phyloP scores from a whole-genome alignment of 768 basidiomycete species.

The Leccinellum rugosiceps region DNA sequence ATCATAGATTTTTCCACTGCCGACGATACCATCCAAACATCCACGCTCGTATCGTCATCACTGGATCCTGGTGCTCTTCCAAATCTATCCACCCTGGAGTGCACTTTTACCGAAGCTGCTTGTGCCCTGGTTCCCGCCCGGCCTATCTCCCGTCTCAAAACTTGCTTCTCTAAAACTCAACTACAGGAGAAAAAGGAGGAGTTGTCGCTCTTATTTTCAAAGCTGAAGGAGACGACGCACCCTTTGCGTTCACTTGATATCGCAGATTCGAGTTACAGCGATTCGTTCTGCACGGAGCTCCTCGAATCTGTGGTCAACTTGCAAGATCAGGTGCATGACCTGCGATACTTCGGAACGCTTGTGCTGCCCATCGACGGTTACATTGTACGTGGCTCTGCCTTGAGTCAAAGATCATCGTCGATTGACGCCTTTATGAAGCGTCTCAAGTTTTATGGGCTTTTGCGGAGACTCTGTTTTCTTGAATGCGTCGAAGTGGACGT shows the following conservation, averaged over 20 bases:
- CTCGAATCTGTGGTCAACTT: conserved; percentile 41
- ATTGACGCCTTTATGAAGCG: conserved; percentile 39
- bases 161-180: conserved; percentile 60
- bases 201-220: conserved; percentile 45
- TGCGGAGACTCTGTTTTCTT: conserved; percentile 50
- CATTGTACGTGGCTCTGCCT: conserved; percentile 24
- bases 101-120: conserved; percentile 66
- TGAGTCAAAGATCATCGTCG: background rate
- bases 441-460: conserved; percentile 56
- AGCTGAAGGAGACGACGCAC: conserved; percentile 42
- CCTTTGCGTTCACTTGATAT: conserved; percentile 55
- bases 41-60: conserved; percentile 15
- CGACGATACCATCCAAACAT: conserved; percentile 7
- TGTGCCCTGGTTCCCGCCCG: conserved; percentile 52
- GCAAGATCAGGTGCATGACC: conserved; percentile 32
- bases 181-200: conserved; percentile 50
- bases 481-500: conserved; percentile 62
- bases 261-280: conserved; percentile 57
- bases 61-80: conserved; percentile 40
- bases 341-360: conserved; percentile 63
- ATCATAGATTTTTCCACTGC: conserved; percentile 33
- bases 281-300: conserved; percentile 52
- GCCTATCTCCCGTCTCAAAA: conserved; percentile 61
- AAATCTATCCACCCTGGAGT: conserved; percentile 53
- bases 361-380: conserved; percentile 53